These are phyloP conservation scores for Casuarina glauca DNA, from an alignment of 306 rosid genomes.

Conservation along the genomic window DNA sequence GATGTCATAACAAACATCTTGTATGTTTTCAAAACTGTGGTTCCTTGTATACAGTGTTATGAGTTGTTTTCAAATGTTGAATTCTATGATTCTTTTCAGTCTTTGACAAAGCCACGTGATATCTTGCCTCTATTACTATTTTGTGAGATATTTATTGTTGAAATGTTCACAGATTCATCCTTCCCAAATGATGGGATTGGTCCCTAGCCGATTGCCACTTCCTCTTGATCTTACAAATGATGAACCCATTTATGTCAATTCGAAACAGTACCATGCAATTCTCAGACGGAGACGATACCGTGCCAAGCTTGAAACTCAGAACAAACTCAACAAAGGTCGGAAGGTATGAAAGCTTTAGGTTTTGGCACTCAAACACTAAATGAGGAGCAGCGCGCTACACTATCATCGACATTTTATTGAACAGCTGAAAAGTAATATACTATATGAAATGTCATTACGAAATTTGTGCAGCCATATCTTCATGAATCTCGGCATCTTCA, in stretches of 20 bases:
- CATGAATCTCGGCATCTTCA: constrained; percentile 77
- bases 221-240: constrained; percentile 49
- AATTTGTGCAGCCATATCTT: constrained; percentile 65
- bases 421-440: not conserved
- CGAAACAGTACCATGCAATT: constrained; percentile 90
- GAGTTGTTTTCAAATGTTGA: constrained; percentile 6
- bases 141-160: constrained; percentile 24
- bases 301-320: constrained; percentile 85
- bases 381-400: constrained; percentile 1
- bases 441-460: constrained; percentile 8
- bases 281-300: constrained; percentile 86
- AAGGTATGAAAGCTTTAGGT: constrained; percentile 44
- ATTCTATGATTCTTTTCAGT: constrained; percentile 14
- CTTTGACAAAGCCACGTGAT: constrained; percentile 11
- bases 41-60: constrained; percentile 20
- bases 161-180: constrained; percentile 34
- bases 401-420: not conserved
- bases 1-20: not conserved
- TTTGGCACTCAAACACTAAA: not conserved
- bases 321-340: constrained; percentile 65
- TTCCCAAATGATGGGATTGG: constrained; percentile 48
- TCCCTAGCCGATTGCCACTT: constrained; percentile 50
- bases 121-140: constrained; percentile 16
- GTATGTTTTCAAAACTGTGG: constrained; percentile 19
- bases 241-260: constrained; percentile 72